These are phyloP conservation scores for Hemisphaericaspora xylofermentans DNA, from an alignment of 1,139 yeast genomes.

Conservation along the genomic window DNA sequence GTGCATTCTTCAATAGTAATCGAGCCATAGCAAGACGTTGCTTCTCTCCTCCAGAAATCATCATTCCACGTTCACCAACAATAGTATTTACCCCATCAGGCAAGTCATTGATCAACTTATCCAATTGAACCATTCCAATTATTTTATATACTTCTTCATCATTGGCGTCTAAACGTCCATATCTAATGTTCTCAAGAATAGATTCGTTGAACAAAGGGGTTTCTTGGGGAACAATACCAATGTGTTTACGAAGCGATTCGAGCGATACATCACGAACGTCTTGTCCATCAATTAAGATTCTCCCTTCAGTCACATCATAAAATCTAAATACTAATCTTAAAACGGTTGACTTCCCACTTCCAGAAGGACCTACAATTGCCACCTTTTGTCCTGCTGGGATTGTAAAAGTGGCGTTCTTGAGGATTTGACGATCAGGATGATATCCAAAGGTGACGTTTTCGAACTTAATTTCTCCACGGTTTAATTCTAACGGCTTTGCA, in stretches of 20 bases:
- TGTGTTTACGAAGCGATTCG: constrained; percentile 67
- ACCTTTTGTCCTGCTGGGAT: constrained; percentile 91
- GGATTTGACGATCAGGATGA: constrained; percentile 82
- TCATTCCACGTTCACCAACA: constrained; percentile 98
- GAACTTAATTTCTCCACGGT: constrained; percentile 72
- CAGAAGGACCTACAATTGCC: constrained; percentile 94
- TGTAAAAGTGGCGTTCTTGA: constrained; percentile 75
- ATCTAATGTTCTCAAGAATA: constrained; percentile 80
- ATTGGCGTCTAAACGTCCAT: constrained; percentile 75
- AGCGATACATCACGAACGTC: constrained; percentile 76
- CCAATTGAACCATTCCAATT: constrained; percentile 69
- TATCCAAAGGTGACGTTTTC: constrained; percentile 94
- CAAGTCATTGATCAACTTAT: constrained; percentile 59
- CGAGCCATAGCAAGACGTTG: constrained; percentile 94
- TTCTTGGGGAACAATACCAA: constrained; percentile 98
- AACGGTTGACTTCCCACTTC: constrained; percentile 93
- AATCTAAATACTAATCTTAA: constrained; percentile 82
- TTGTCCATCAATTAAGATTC: constrained; percentile 84
- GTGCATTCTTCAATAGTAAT: constrained; percentile 76
- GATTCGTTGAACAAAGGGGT: constrained; percentile 94
- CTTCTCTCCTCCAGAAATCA: constrained; percentile 98
- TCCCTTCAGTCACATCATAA: constrained; percentile 78
- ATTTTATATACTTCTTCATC: constrained; percentile 70
- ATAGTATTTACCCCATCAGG: constrained; percentile 85
- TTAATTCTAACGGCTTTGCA: constrained; percentile 26